These are phyloP conservation scores for Boeremia exigua DNA, from an alignment of 2,329 filamentous ascomycete species.

Conservation along the genomic window DNA sequence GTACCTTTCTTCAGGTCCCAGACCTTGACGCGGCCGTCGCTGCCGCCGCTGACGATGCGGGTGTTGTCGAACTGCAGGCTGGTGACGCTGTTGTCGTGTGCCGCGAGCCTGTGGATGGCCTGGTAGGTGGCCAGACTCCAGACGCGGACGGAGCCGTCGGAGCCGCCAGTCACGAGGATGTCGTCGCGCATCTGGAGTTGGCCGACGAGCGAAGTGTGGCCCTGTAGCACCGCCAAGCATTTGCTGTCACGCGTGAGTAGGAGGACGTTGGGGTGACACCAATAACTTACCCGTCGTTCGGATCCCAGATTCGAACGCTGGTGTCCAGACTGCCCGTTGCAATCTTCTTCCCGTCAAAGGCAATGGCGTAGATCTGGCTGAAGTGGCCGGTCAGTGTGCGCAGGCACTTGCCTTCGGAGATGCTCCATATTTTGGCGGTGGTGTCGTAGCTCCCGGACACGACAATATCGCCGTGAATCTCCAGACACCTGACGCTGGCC, in stretches of 20 bases:
- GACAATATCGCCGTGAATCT: constrained; percentile 94
- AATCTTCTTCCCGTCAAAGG: constrained; percentile 91
- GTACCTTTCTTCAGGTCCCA: constrained; percentile 95
- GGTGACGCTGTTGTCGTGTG: constrained; percentile 98
- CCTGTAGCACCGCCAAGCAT: constrained; percentile 90
- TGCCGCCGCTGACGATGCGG: constrained; percentile 92
- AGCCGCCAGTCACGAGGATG: constrained; percentile 93
- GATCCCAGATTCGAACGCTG: constrained; percentile 96
- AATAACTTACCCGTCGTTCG: constrained; percentile 74
- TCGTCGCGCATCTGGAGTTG: constrained; percentile 95
- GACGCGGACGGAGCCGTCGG: constrained; percentile 92
- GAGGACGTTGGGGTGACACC: constrained; percentile 18
- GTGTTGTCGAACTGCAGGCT: constrained; percentile 97
- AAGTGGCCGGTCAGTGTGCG: constrained; percentile 93
- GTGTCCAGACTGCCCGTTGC: constrained; percentile 96
- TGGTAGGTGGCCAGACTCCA: constrained; percentile 93
- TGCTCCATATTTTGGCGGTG: constrained; percentile 96
- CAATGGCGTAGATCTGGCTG: constrained; percentile 98
- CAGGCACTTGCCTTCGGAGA: constrained; percentile 90
- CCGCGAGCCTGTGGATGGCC: constrained; percentile 91
- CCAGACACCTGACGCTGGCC: constrained; percentile 91
- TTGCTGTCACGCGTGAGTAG: constrained; percentile 51
- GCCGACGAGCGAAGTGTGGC: constrained; percentile 94
- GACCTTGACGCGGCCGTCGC: constrained; percentile 96
- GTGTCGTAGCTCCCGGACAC: constrained; percentile 99